These are phyloP conservation scores for Scutellaria galericulata DNA, from an alignment of 257 asterid species.

Conservation along the genomic window DNA sequence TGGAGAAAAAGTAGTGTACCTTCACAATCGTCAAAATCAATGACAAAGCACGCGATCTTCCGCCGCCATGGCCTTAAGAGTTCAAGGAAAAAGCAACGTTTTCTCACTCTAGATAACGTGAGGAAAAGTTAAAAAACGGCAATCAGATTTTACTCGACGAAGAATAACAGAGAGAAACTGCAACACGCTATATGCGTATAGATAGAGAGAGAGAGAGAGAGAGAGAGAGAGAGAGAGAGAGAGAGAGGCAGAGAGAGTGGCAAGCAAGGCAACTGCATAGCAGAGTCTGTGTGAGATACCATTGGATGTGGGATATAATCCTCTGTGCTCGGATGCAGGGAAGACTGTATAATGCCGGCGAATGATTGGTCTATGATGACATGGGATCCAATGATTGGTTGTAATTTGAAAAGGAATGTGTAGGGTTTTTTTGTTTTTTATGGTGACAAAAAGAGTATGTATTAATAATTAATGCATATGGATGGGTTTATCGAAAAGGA, in stretches of 20 bases:
- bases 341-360: background rate
- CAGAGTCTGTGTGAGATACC: conserved; percentile 24
- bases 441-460: no score
- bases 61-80: background rate
- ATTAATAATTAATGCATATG: no score
- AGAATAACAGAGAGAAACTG: background rate
- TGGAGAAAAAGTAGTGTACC: background rate
- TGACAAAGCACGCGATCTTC: background rate
- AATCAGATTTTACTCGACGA: background rate
- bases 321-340: background rate
- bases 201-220: conserved; percentile 5
- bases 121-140: background rate
- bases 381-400: conserved; percentile 2
- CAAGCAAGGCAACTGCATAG: conserved; percentile 4
- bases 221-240: no score
- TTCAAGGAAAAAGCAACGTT: background rate
- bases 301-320: conserved; percentile 13
- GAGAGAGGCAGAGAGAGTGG: no score
- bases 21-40: background rate
- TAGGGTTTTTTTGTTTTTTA: no score
- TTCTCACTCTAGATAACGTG: conserved; percentile 2
- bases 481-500: no score
- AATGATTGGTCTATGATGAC: conserved; percentile 6
- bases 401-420: background rate
- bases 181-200: background rate